phyloP scores from a whole-genome alignment of 108 stramenopile species.

The Epithemia pelagica region DNA sequence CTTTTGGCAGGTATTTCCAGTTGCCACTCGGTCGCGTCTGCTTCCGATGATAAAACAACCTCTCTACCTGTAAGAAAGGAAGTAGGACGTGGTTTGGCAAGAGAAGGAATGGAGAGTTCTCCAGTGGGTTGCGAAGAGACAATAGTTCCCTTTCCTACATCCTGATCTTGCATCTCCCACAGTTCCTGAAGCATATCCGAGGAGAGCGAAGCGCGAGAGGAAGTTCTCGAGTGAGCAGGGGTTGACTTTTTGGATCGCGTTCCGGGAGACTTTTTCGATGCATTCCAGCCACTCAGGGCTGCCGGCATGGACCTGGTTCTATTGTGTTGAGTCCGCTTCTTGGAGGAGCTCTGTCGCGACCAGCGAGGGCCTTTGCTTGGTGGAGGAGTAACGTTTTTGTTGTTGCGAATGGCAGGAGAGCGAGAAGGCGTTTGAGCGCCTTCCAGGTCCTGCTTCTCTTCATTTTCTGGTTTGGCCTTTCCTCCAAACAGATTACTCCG shows the following conservation, averaged over 20 bases:
- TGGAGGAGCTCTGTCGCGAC: too few species aligned
- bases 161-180: not conserved
- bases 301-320: too few species aligned
- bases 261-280: not conserved
- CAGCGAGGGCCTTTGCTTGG: too few species aligned
- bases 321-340: too few species aligned
- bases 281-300: too few species aligned
- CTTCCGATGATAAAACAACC: conserved; percentile 32
- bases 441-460: too few species aligned
- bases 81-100: conserved; percentile 35
- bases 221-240: not conserved
- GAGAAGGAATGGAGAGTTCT: conserved; percentile 10
- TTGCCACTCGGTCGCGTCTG: conserved; percentile 55
- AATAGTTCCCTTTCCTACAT: not conserved
- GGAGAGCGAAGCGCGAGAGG: not conserved
- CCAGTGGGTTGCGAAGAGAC: not conserved
- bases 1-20: conserved; percentile 49
- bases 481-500: too few species aligned
- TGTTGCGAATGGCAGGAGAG: too few species aligned
- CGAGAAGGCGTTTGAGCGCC: too few species aligned
- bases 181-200: not conserved
- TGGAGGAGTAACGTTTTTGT: too few species aligned
- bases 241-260: not conserved
- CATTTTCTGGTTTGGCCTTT: too few species aligned
- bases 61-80: conserved; percentile 35